Evolutionary conservation across 2,329 filamentous ascomycete species (phyloP), one percentile per base, ranked within the genome.

Genomic region (Cladophialophora carrionii): DNA sequence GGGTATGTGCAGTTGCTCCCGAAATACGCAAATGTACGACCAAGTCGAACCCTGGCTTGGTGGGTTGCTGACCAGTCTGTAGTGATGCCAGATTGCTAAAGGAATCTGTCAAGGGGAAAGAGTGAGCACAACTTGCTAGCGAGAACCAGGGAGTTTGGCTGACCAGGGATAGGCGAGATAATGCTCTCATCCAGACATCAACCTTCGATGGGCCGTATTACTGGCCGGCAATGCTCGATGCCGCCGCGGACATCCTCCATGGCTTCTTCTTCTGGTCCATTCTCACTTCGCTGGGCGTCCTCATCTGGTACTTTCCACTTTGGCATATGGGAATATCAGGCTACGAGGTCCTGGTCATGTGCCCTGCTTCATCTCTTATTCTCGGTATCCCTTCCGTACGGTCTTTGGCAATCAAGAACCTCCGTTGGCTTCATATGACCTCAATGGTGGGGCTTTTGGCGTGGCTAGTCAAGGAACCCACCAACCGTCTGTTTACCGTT

Each of bases 251-350:
- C 80, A 85, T 96, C 59, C 98, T 97, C 78, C 92, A 93, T 78
- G 95, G 94, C 89, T 98, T 94, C 75, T 87, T 95, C 62, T 98
- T 98, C 79, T 99, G 95, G 95, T 92, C 93, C 9, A 90, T 94
- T 75, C 82, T 97, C 70, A 99, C 95, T 64, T 92, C 92, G 66
- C 83, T 99, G 59, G 93, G 92, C 29, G 83, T 99, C 52, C 83
- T 91, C 49, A 90, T 99, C 52, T 99, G 95, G 95, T 99, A 96
- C 78, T 99, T 99, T 76, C 95, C 95, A 14, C 85, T 99, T 10
- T 99, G 95, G 95, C 88, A 97, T 76, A 99, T 99, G 95, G 95
- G 95, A 31, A 96, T 99, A 66, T 98, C 94, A 3, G 95, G 95
- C 68, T 99, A 95, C 75, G 95, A 99, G 79, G 89, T 88, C 51